Percentiles rank a stretch among this genome's conserved stretches.
phyloP scores from a whole-genome alignment of 495 filamentous ascomycete genomes.

The Rostrohypoxylon terebratum region DNA sequence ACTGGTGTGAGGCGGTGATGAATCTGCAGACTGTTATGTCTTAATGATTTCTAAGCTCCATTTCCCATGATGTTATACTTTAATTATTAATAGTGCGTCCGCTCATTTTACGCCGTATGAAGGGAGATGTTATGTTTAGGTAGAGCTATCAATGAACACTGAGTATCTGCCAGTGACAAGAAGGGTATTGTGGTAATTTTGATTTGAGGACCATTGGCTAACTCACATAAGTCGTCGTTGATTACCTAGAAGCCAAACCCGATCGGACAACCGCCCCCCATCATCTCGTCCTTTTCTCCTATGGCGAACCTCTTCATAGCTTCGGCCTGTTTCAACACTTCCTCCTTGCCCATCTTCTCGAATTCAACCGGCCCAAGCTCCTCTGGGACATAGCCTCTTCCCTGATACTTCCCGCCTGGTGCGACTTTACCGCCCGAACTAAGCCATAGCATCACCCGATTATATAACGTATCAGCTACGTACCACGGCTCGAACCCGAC shows the following conservation, averaged over 20 bases:
- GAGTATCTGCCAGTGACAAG: not conserved
- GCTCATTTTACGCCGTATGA: not conserved
- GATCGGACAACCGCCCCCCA: slow-evolving; percentile 33
- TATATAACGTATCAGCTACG: slow-evolving; percentile 67
- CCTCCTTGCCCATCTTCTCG: slow-evolving; percentile 63
- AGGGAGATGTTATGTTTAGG: not conserved
- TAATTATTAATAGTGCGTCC: not conserved
- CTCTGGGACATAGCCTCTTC: slow-evolving; percentile 64
- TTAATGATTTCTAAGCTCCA: not conserved
- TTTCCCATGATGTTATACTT: not conserved
- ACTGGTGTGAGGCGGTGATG: not conserved
- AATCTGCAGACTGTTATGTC: not conserved
- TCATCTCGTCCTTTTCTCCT: slow-evolving; percentile 12
- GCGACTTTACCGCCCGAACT: slow-evolving; percentile 63
- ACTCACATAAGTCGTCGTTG: not conserved
- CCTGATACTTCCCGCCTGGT: slow-evolving; percentile 66
- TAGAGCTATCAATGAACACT: not conserved
- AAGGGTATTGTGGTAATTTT: not conserved
- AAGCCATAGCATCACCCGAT: slow-evolving; percentile 62
- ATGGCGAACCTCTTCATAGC: slow-evolving; percentile 41
- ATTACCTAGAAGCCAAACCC: slow-evolving; percentile 16
- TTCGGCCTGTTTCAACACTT: slow-evolving; percentile 57
- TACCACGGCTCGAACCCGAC: slow-evolving; percentile 70
- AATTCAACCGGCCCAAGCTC: slow-evolving; percentile 69
- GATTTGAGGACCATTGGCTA: not conserved